Evolutionary conservation across 2,329 filamentous ascomycete species (phyloP).

Genomic region (Cladosporium sp.): DNA sequence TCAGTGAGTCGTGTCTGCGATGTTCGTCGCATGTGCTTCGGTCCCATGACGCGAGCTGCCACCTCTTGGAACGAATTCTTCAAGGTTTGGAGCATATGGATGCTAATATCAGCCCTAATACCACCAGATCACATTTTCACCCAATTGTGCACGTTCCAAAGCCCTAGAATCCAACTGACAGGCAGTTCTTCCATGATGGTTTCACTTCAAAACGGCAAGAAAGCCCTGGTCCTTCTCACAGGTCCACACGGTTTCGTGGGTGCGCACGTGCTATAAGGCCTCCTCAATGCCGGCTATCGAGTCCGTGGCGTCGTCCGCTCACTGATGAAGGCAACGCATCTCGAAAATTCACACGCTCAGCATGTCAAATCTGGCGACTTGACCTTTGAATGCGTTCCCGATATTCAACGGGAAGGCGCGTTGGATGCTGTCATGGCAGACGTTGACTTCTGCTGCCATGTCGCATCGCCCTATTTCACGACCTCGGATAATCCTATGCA

Average conservation of each 20-base stretch:
- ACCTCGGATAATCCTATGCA: neutral
- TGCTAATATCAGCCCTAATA: too few relatives aligned
- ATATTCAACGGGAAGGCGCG: conserved; percentile 32
- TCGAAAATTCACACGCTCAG: neutral
- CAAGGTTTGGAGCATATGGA: too few relatives aligned
- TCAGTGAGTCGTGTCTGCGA: too few relatives aligned
- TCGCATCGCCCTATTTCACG: conserved; percentile 31
- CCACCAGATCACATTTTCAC: neutral
- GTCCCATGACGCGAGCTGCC: too few relatives aligned
- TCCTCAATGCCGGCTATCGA: neutral
- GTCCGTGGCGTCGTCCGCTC: neutral
- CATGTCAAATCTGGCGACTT: neutral
- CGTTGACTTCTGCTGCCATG: conserved; percentile 33
- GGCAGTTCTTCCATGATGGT: neutral
- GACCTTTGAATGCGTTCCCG: conserved; percentile 36
- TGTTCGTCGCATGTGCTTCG: too few relatives aligned
- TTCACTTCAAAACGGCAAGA: neutral
- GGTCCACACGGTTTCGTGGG: neutral
- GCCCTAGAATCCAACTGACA: neutral
- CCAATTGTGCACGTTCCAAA: neutral
- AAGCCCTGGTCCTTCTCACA: neutral
- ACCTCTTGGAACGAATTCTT: too few relatives aligned
- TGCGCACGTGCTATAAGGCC: neutral
- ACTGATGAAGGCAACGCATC: neutral
- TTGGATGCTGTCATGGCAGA: conserved; percentile 38